phyloP scores from a whole-genome alignment of 2,329 filamentous ascomycete genomes.

The Penicillium sp. region DNA sequence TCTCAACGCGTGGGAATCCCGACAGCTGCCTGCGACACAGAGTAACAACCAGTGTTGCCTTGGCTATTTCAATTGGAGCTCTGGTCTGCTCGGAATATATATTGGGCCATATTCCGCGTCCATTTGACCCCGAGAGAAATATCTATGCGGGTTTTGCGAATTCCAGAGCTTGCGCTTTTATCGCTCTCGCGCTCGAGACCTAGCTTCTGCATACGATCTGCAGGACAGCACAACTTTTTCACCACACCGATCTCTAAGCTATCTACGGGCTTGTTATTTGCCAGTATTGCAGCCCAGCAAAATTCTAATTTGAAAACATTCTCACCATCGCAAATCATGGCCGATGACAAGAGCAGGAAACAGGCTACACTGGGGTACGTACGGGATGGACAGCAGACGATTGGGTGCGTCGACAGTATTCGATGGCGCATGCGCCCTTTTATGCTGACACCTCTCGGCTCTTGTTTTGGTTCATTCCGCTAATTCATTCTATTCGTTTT shows the following conservation, averaged over 20 bases:
- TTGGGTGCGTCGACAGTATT: slow-evolving; percentile 58
- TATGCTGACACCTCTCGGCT: background rate
- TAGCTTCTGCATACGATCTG: background rate
- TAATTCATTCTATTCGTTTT: slow-evolving; percentile 8
- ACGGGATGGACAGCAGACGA: slow-evolving; percentile 67
- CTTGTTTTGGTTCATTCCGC: background rate
- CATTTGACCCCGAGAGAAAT: background rate
- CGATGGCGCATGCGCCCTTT: slow-evolving; percentile 7
- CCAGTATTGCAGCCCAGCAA: background rate
- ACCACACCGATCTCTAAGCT: background rate
- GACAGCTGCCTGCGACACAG: slow-evolving; percentile 1
- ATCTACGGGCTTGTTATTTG: background rate
- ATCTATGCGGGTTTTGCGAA: slow-evolving; percentile 18
- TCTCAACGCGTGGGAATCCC: slow-evolving; percentile 4
- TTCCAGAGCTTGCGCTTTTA: slow-evolving; percentile 13
- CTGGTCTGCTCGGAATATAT: slow-evolving; percentile 1
- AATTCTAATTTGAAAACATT: background rate
- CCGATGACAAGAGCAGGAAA: slow-evolving; percentile 47
- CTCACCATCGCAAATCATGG: slow-evolving; percentile 21
- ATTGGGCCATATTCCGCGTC: background rate
- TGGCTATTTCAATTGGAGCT: background rate
- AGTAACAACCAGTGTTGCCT: slow-evolving; percentile 1
- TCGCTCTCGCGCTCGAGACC: slow-evolving; percentile 17
- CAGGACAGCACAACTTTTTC: background rate
- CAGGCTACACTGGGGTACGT: slow-evolving; percentile 90